phyloP scores from a whole-genome alignment of 1,284 basidiomycete species.

The Papiliotrema nemorosa region DNA sequence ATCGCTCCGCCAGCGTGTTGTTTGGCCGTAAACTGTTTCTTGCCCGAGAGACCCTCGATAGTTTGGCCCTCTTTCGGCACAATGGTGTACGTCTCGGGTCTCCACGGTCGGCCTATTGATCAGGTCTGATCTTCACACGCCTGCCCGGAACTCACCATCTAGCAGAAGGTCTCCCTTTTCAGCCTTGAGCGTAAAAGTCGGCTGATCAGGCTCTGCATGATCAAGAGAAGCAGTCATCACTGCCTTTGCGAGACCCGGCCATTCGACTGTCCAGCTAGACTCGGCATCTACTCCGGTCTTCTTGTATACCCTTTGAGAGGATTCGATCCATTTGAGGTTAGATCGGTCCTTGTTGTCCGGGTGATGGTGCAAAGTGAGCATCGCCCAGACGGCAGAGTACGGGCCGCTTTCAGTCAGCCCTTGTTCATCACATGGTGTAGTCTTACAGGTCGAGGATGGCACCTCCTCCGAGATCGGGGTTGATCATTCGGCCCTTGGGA shows the following conservation, averaged over 20 bases:
- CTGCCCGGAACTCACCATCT: slow-evolving; percentile 28
- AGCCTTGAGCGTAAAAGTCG: slow-evolving; percentile 32
- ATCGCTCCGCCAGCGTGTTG: slow-evolving; percentile 53
- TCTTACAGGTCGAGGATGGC: slow-evolving; percentile 70
- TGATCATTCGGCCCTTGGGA: slow-evolving; percentile 64
- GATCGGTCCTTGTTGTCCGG: slow-evolving; percentile 60
- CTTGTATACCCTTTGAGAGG: slow-evolving; percentile 54
- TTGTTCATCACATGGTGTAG: slow-evolving; percentile 9
- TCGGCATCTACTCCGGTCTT: slow-evolving; percentile 74
- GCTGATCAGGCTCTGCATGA: slow-evolving; percentile 19
- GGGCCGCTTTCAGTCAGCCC: slow-evolving; percentile 58
- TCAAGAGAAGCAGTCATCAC: slow-evolving; percentile 33
- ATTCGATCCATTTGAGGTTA: slow-evolving; percentile 52
- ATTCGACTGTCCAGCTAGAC: slow-evolving; percentile 72
- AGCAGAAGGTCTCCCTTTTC: slow-evolving; percentile 39
- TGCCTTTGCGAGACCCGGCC: slow-evolving; percentile 50
- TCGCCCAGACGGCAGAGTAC: slow-evolving; percentile 79
- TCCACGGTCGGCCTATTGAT: slow-evolving; percentile 31
- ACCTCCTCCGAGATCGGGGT: slow-evolving; percentile 78
- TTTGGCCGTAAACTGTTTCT: slow-evolving; percentile 54
- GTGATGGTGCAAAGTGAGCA: slow-evolving; percentile 74
- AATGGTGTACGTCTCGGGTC: slow-evolving; percentile 27
- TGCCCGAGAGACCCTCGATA: slow-evolving; percentile 45
- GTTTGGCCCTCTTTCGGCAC: slow-evolving; percentile 57
- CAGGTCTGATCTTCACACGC: no score